Conservation (phyloP, 2,329 filamentous ascomycete genomes). For the Albophoma yamanashiensis region DNA sequence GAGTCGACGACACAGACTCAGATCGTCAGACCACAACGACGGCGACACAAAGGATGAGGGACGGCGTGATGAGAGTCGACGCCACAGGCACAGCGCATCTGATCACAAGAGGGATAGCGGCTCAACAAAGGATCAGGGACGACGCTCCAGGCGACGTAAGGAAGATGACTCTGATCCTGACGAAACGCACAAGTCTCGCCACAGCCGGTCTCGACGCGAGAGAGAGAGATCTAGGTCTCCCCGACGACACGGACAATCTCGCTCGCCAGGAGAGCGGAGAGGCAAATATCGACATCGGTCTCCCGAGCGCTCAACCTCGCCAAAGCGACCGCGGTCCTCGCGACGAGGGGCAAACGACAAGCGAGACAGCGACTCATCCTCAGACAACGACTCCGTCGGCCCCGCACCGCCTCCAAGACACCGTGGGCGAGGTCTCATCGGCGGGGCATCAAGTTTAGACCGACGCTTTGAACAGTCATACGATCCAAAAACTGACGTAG, state of each 20-base stretch:
- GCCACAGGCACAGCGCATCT: constrained; percentile 1
- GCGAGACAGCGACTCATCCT: constrained; percentile 36
- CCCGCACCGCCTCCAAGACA: constrained; percentile 47
- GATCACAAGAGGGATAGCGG: background rate
- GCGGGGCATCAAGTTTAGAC: constrained; percentile 60
- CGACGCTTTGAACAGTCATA: constrained; percentile 63
- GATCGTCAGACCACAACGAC: background rate
- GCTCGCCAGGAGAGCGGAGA: constrained; percentile 18
- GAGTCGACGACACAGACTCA: constrained; percentile 2
- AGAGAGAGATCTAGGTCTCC: constrained; percentile 11
- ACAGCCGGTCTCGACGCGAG: background rate
- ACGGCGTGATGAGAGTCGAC: constrained; percentile 1
- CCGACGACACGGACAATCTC: constrained; percentile 14
- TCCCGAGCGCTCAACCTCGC: background rate
- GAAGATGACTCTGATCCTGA: background rate
- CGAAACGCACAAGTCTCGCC: background rate
- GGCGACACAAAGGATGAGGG: constrained; percentile 4
- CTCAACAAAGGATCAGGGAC: constrained; percentile 5
- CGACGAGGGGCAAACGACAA: background rate
- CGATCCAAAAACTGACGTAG: constrained; percentile 45
- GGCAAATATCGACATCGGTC: constrained; percentile 23
- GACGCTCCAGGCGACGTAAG: constrained; percentile 3
- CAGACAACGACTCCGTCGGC: constrained; percentile 70
- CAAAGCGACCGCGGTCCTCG: background rate
- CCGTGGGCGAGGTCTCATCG: constrained; percentile 60